A percentile compares a stretch with the other conserved stretches of the same genome.
phyloP scores from a whole-genome alignment of 2,329 filamentous ascomycete genomes.

The Fusarium tjaetaba region DNA sequence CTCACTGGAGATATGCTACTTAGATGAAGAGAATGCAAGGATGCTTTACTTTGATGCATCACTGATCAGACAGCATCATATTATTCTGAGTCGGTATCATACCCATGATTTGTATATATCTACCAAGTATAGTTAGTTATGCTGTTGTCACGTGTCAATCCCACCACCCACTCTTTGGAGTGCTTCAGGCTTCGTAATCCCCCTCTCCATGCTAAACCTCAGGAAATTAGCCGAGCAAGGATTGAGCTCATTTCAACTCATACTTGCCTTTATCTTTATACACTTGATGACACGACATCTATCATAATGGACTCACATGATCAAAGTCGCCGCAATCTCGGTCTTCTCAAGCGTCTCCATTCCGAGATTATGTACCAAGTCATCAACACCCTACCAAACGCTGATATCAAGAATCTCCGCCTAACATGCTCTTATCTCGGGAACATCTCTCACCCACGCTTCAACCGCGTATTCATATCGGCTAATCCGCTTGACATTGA shows the following conservation, averaged over 20 bases:
- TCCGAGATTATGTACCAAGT: background rate
- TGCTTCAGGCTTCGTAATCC: too few species aligned
- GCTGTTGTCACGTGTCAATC: background rate
- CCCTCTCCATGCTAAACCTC: background rate
- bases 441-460: background rate
- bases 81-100: rapidly evolving
- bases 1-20: slow-evolving; percentile 7
- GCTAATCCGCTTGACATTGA: slow-evolving; percentile 25
- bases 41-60: rapidly evolving
- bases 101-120: too few species aligned
- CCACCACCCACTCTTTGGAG: background rate
- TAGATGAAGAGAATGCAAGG: background rate
- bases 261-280: background rate
- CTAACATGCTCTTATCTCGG: background rate
- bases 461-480: slow-evolving; percentile 31
- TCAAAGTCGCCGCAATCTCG: rapidly evolving
- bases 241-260: background rate
- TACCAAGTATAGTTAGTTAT: background rate
- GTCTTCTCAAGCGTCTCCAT: background rate
- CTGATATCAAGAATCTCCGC: slow-evolving; percentile 17
- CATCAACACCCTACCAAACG: background rate
- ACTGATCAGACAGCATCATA: background rate
- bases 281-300: rapidly evolving
- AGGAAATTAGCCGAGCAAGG: background rate
- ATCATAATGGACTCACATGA: rapidly evolving